Evolutionary conservation across 2,329 filamentous ascomycete species (phyloP), one percentile per base, ranked within the genome.

Genomic region (Penicillium italicum): DNA sequence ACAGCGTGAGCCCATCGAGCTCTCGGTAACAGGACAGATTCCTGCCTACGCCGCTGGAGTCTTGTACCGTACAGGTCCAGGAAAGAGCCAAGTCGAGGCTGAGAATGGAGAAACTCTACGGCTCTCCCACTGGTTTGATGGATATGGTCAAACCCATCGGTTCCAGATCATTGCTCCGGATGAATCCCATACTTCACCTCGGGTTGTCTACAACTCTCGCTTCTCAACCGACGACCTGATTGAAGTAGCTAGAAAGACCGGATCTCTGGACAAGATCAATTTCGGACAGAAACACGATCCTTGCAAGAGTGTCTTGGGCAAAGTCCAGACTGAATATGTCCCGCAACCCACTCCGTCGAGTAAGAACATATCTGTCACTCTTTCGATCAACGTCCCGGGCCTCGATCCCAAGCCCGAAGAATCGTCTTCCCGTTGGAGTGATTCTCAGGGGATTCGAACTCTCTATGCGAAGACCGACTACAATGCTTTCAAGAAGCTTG

Each of bases 91-190:
- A 36, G 74, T 91, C 3, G 77, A 85, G n/a, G 85, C 83, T 0
- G 72, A 82, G 2, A 77, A 78, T 4, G 84, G 85, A n/a, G 74
- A 73, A 14, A 82, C 79, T 0, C 85, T 86, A 65, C 76, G 79
- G 31, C 78, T 86, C 12, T 82, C 80, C 1, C 89, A 94, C 70
- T 94, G 90, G 90, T 94, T 94, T 62, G 90, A 94, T 68, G 88
- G 88, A 6, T 85, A 91, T 46, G 68, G 56, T 82, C 84, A 3
- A 83, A 89, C 53, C 79, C 88, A 93, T 73, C 84, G 83, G 28
- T 93, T 93, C 68, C 80, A 90, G 55, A 87, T 93, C 31, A 65
- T 84, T 3, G 68, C 80, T 0, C 59, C 77, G 0, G 64, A 67
- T 4, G n/a, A n/a, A n/a, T 62, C 67, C 0, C 55, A 73, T 18